phyloP scores from a whole-genome alignment of 1,139 yeast genomes.

The Blastobotrys petasosporus region DNA sequence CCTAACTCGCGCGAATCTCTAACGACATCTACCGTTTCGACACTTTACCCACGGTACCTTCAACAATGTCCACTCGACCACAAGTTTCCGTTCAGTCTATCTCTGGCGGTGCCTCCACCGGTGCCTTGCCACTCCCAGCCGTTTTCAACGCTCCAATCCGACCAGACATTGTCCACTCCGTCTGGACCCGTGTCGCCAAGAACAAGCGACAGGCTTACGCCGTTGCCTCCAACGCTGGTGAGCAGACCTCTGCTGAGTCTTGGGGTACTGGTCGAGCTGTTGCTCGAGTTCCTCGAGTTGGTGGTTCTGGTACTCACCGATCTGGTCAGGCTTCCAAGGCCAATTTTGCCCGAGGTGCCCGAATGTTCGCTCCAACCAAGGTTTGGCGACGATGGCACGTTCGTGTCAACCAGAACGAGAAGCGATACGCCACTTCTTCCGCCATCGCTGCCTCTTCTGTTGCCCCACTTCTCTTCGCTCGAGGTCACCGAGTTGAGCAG shows the following conservation, averaged over 20 bases:
- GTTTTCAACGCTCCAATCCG: conserved; percentile 99
- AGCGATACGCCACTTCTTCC: conserved; percentile 99
- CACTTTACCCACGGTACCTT: too few relatives aligned
- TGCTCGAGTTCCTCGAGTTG: conserved; percentile 99
- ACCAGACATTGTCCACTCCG: conserved; percentile 98
- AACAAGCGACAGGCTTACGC: conserved; percentile 99
- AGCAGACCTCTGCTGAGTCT: conserved; percentile 99
- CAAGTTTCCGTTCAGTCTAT: conserved; percentile 93
- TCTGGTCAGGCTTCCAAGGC: conserved; percentile 99
- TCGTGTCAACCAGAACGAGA: conserved; percentile 99
- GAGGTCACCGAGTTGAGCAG: conserved; percentile 99
- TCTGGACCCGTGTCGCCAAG: conserved; percentile 97
- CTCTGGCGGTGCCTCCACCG: conserved; percentile 79
- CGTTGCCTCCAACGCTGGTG: conserved; percentile 98
- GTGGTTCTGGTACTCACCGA: conserved; percentile 99
- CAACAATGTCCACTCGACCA: conserved; percentile 74
- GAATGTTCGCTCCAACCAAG: conserved; percentile 99
- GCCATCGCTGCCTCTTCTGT: conserved; percentile 99
- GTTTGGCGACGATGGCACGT: conserved; percentile 99
- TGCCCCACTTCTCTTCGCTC: conserved; percentile 96
- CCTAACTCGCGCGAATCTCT: too few relatives aligned
- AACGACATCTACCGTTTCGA: too few relatives aligned
- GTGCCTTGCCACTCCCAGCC: conserved; percentile 93
- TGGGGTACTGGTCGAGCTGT: conserved; percentile 99
- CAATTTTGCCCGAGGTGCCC: conserved; percentile 99